phyloP scores from a whole-genome alignment of 805 yeast genomes.

The Clavispora vitiphila region DNA sequence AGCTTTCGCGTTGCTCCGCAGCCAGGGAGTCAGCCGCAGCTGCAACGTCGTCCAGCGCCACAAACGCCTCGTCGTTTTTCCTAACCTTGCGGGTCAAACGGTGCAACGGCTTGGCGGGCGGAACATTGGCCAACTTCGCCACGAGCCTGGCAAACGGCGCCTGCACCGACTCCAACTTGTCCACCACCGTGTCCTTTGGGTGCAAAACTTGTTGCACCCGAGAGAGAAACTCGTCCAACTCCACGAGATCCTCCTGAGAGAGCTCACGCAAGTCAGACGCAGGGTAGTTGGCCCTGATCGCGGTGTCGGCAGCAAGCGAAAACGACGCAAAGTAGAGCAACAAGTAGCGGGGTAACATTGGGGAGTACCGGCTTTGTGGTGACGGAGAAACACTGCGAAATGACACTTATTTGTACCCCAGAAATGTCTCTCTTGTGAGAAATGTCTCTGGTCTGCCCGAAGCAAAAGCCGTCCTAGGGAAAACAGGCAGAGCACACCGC shows the following conservation, averaged over 20 bases:
- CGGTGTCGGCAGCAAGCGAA: not conserved
- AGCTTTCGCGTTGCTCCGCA: not conserved
- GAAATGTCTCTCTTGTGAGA: too few relatives aligned
- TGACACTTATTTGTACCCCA: not conserved
- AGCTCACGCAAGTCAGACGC: not conserved
- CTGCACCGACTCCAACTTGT: slow-evolving; percentile 1
- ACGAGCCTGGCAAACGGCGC: not conserved
- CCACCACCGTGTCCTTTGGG: not conserved
- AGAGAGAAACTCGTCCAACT: not conserved
- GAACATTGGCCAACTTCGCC: not conserved
- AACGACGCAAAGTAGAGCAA: not conserved
- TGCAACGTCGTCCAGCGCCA: not conserved
- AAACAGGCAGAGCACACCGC: not conserved
- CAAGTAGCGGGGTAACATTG: not conserved
- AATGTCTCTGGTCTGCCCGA: slow-evolving; percentile 1
- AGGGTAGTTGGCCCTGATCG: not conserved
- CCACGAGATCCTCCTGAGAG: not conserved
- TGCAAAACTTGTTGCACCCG: not conserved
- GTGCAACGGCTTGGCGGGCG: not conserved
- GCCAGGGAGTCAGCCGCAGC: not conserved
- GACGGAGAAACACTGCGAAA: not conserved
- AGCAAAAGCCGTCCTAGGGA: not conserved
- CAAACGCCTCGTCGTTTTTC: not conserved
- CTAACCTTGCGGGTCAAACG: not conserved
- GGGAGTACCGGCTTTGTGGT: not conserved